These are phyloP conservation scores for Athelia psychrophila DNA, from an alignment of 1,284 basidiomycete species.

Conservation along the genomic window DNA sequence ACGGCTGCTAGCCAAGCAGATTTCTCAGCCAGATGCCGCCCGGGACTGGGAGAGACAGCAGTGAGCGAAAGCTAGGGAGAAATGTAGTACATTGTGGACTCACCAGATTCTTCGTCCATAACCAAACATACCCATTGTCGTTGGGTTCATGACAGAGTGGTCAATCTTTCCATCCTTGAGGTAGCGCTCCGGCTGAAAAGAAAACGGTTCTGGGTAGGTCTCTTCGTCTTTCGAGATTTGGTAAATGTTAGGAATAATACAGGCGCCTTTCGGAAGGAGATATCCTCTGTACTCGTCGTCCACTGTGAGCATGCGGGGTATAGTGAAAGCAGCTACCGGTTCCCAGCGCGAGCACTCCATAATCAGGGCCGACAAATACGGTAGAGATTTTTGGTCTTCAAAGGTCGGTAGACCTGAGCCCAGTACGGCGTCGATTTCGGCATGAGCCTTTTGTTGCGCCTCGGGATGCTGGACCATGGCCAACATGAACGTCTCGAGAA, in stretches of 20 bases:
- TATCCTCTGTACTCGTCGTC: slow-evolving; percentile 12
- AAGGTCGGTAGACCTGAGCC: slow-evolving; percentile 16
- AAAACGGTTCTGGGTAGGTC: slow-evolving; percentile 28
- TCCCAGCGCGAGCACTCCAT: slow-evolving; percentile 25
- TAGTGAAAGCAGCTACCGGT: not conserved
- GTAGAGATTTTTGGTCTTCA: slow-evolving; percentile 13
- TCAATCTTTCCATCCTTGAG: slow-evolving; percentile 30
- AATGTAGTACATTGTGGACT: too few relatives aligned
- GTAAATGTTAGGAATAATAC: slow-evolving; percentile 23
- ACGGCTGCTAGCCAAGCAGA: too few relatives aligned
- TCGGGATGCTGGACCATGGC: slow-evolving; percentile 18
- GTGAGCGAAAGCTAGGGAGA: too few relatives aligned
- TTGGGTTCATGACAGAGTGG: slow-evolving; percentile 21
- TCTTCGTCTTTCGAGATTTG: slow-evolving; percentile 21
- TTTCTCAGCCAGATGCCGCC: too few relatives aligned
- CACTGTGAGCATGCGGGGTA: slow-evolving; percentile 2
- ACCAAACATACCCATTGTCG: slow-evolving; percentile 25
- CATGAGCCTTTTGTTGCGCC: slow-evolving; percentile 16
- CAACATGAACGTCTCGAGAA: slow-evolving; percentile 32
- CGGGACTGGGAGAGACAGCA: too few relatives aligned
- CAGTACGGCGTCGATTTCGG: slow-evolving; percentile 17
- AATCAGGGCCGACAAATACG: slow-evolving; percentile 16
- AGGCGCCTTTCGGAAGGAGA: slow-evolving; percentile 14
- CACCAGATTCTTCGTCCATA: slow-evolving; percentile 28
- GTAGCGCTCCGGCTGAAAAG: slow-evolving; percentile 37